phyloP scores from a whole-genome alignment of 768 basidiomycete species.

The Exidia glandulosa region DNA sequence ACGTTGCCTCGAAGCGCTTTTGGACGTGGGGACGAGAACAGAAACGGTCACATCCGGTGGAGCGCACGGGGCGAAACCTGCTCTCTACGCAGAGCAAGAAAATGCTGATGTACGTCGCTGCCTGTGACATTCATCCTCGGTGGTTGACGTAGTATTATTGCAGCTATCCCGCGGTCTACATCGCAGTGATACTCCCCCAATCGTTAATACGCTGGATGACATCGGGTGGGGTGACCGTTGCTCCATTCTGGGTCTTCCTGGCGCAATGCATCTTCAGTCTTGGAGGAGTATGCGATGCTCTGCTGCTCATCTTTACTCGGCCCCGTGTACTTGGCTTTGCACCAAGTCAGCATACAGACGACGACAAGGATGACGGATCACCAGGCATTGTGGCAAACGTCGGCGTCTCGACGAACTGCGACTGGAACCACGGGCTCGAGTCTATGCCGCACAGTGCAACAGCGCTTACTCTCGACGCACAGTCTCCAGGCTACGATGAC shows the following conservation, averaged over 20 bases:
- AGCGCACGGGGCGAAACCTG: background rate
- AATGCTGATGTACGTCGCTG: conserved; percentile 6
- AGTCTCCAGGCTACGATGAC: background rate
- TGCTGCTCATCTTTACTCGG: background rate
- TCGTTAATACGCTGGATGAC: background rate
- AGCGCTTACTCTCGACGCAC: background rate
- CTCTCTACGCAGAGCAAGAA: conserved; percentile 2
- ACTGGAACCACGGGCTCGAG: background rate
- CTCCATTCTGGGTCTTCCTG: background rate
- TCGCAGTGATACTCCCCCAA: conserved; percentile 1
- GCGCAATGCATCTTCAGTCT: background rate
- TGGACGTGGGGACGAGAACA: background rate
- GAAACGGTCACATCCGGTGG: background rate
- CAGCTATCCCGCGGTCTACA: background rate
- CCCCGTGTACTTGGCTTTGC: background rate
- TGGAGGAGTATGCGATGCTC: background rate
- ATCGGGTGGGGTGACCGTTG: background rate
- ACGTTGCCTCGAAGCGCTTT: background rate
- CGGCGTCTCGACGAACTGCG: background rate
- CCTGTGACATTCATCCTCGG: background rate
- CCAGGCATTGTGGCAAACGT: background rate
- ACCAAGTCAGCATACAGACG: background rate
- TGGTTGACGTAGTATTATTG: background rate
- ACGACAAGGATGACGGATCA: background rate
- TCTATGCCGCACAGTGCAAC: background rate